Evolutionary conservation across 768 basidiomycete genomes (phyloP).

Genomic region (Russula griseocarnosa): DNA sequence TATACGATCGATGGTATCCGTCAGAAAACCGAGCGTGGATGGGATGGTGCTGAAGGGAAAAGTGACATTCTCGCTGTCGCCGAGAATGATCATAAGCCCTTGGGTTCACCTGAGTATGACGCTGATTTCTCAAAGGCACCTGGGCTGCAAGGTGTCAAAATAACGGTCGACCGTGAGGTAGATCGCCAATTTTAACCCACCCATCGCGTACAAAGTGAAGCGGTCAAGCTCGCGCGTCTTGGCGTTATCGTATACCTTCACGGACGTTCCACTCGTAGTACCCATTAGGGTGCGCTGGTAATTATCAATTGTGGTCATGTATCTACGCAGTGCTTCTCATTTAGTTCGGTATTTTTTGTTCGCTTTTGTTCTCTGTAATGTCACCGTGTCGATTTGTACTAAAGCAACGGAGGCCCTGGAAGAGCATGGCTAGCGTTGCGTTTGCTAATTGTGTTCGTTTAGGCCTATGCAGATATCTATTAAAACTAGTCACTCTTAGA

Average conservation of each 20-base stretch:
- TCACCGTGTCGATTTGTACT: not conserved
- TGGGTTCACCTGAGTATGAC: constrained; percentile 28
- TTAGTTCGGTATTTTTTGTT: not conserved
- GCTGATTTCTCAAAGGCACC: constrained; percentile 18
- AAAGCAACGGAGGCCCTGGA: not conserved
- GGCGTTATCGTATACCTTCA: not conserved
- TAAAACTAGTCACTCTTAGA: no score
- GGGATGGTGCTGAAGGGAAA: constrained; percentile 25
- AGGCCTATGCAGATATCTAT: not conserved
- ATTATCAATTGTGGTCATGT: not conserved
- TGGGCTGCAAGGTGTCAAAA: constrained; percentile 23
- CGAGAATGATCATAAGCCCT: constrained; percentile 12
- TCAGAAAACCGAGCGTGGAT: constrained; percentile 23
- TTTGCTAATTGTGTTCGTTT: not conserved
- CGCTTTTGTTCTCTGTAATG: not conserved
- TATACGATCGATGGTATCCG: constrained; percentile 36
- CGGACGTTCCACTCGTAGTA: not conserved
- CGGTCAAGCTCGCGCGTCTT: not conserved
- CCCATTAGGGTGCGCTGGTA: not conserved
- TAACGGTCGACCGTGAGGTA: constrained; percentile 27
- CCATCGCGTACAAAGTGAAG: constrained; percentile 19
- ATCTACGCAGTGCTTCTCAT: not conserved
- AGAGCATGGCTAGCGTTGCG: no score
- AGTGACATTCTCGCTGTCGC: constrained; percentile 9
- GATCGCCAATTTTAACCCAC: constrained; percentile 17